phyloP scores from a whole-genome alignment of 2,329 filamentous ascomycete species.

The Scopulariopsis brevicaulis region DNA sequence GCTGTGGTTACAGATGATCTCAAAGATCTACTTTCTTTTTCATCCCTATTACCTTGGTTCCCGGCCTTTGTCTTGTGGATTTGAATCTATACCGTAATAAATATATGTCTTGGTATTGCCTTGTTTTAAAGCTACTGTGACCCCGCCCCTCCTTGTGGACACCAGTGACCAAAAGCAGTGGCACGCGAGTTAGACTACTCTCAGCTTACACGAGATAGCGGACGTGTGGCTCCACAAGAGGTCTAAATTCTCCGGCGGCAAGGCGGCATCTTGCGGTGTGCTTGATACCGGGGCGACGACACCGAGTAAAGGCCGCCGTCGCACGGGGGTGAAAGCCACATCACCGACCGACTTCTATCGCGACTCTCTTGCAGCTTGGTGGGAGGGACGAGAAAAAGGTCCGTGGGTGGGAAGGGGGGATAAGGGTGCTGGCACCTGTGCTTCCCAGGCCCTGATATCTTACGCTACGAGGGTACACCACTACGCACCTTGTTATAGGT shows the following conservation, averaged over 20 bases:
- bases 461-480: too few species aligned
- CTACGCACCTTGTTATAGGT: too few species aligned
- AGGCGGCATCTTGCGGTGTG: too few species aligned
- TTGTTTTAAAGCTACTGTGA: background rate
- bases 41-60: background rate
- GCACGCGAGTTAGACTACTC: background rate
- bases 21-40: background rate
- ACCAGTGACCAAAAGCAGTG: background rate
- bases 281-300: too few species aligned
- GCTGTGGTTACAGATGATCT: constrained; percentile 38
- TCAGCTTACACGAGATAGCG: background rate
- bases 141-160: background rate
- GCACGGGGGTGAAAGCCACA: background rate
- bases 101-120: background rate
- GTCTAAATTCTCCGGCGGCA: background rate
- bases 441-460: background rate
- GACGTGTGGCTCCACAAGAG: background rate
- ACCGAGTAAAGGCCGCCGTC: too few species aligned
- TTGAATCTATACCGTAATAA: background rate
- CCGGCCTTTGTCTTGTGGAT: background rate
- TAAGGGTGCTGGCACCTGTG: background rate
- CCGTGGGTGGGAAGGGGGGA: background rate
- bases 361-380: background rate
- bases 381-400: background rate
- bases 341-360: background rate